Base-by-base conservation (phyloP, 1,284 basidiomycete species). In the Veloboletus limbatus region DNA sequence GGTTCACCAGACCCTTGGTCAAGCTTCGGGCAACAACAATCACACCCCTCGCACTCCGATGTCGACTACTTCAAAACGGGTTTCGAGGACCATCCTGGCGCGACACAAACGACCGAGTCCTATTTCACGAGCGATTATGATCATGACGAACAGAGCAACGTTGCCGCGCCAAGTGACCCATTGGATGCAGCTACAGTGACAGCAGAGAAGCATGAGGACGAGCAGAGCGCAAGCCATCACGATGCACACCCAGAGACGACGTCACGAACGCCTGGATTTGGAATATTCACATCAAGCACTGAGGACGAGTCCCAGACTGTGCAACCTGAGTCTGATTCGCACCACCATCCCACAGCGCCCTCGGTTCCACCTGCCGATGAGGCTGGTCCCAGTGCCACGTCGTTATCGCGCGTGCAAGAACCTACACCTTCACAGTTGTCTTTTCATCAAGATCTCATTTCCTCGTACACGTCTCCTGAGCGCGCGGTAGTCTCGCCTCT, bases 1-100 rank as follows among this genome's bases (percentile, higher is more conserved):
- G 62, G 67, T 55, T 88, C 86, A 16, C 85, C 85, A 42, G 87
- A 91, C 63, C 87, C 88, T 54, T 91, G 88, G 87, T 69, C 81
- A 4, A 76, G 74, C 48, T 69, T 66, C 40, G 64, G 64, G 17
- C 62, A 70, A 33, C 54, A 57, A 18, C 51, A 56, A 14, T 37
- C 52, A 14, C 27, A 48, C 0, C 43, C 52, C 16, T 47, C 61
- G 24, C 52, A 63, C 21, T 26, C 56, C 20, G 63, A 63, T 42
- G 59, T 63, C 41, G 63, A 59, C 47, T 55, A 49, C 55, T 63
- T 57, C 49, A 67, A 51, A 40, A 57, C 63, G 32, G 67, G 62
- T 16, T 71, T 69, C 40, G 66, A 68, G 43, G 65, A 67, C 34
- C 60, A 64, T 28, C 53, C 53, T 24, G 44, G 47, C 32, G 45